phyloP scores from a whole-genome alignment of 2,329 filamentous ascomycete genomes.

The Erysiphe neolycopersici region DNA sequence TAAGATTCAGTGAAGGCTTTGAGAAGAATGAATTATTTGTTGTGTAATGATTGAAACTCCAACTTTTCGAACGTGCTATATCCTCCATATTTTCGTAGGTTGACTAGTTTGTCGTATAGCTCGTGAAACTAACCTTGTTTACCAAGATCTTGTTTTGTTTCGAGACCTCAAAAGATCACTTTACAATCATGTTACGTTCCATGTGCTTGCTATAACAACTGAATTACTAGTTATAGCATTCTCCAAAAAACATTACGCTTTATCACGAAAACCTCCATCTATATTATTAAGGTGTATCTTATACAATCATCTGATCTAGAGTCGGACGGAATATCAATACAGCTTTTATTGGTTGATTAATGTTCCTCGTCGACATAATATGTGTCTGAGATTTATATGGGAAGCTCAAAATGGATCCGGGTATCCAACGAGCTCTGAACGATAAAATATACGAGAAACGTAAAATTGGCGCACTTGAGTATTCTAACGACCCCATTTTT shows the following conservation, averaged over 20 bases:
- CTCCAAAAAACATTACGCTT: not conserved
- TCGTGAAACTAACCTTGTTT: not conserved
- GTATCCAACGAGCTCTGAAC: constrained; percentile 72
- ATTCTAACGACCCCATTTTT: constrained; percentile 15
- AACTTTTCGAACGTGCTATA: too few relatives aligned
- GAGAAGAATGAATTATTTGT: too few relatives aligned
- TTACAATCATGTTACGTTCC: not conserved
- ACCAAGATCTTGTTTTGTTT: not conserved
- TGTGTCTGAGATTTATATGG: not conserved
- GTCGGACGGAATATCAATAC: too few relatives aligned
- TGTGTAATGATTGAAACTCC: too few relatives aligned
- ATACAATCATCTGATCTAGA: not conserved
- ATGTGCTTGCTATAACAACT: not conserved
- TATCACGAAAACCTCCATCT: not conserved
- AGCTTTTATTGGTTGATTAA: not conserved
- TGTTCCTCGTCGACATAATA: not conserved
- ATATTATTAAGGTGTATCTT: not conserved
- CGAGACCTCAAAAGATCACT: not conserved
- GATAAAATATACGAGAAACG: constrained; percentile 98
- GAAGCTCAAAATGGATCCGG: constrained; percentile 42
- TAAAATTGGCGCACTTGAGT: constrained; percentile 92
- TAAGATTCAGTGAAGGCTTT: too few relatives aligned
- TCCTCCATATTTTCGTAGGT: too few relatives aligned
- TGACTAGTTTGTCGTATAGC: not conserved
- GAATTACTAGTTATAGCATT: not conserved